Evolutionary conservation across 352 stramenopile genomes (phyloP).

Genomic region (Phytophthora fragariae): DNA sequence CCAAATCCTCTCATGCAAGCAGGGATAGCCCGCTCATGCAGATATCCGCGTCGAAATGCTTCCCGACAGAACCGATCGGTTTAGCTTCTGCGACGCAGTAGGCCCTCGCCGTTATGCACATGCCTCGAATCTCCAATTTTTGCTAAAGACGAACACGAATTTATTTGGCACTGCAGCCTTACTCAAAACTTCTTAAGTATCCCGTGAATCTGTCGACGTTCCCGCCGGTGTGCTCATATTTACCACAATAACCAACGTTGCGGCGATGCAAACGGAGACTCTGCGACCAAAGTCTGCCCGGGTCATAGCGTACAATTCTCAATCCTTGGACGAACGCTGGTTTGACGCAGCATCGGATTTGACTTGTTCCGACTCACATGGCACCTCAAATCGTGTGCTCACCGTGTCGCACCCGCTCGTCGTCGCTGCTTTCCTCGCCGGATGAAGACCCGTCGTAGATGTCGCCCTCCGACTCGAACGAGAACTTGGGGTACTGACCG

Average conservation of each 20-base stretch:
- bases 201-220: conserved; percentile 14
- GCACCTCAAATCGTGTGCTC: conserved; percentile 46
- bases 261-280: conserved; percentile 35
- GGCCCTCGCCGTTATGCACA: too few relatives aligned
- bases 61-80: conserved; percentile 12
- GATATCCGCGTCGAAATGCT: conserved; percentile 14
- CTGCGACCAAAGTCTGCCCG: conserved; percentile 20
- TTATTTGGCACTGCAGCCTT: conserved; percentile 23
- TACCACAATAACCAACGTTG: conserved; percentile 18
- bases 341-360: conserved; percentile 33
- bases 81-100: conserved; percentile 1
- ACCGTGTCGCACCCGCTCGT: conserved; percentile 22
- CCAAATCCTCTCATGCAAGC: conserved; percentile 16
- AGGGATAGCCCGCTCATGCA: conserved; percentile 22
- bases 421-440: conserved; percentile 36
- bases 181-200: conserved; percentile 31
- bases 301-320: neutral
- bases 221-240: conserved; percentile 38
- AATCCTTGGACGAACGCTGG: conserved; percentile 29
- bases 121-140: neutral
- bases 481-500: conserved; percentile 70
- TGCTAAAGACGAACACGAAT: conserved; percentile 23
- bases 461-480: conserved; percentile 59
- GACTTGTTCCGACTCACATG: conserved; percentile 23
- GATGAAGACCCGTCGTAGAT: conserved; percentile 43